Percentiles rank a stretch among this genome's conserved stretches.
These are phyloP conservation scores for Neurospora sp. DNA, from an alignment of 495 filamentous ascomycete genomes.

Conservation along the genomic window DNA sequence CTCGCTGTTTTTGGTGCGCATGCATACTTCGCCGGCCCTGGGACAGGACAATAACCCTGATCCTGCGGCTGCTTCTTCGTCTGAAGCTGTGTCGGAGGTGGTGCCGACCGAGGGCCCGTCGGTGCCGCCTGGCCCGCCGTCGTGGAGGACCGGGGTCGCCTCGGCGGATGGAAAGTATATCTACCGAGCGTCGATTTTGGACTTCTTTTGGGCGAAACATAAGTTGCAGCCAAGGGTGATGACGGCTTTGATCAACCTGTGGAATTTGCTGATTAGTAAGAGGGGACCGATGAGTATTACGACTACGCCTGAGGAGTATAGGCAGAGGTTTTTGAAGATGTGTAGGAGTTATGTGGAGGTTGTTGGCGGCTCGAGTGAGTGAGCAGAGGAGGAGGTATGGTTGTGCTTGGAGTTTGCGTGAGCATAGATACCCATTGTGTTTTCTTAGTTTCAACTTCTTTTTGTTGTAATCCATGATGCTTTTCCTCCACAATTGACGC, in stretches of 20 bases:
- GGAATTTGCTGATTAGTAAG: conserved; percentile 42
- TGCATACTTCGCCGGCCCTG: conserved; percentile 16
- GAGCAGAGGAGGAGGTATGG: not conserved
- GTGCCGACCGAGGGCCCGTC: conserved; percentile 21
- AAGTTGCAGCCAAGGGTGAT: conserved; percentile 50
- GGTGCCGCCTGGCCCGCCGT: conserved; percentile 22
- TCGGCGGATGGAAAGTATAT: conserved; percentile 53
- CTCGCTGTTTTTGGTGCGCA: conserved; percentile 55
- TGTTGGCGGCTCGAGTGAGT: conserved; percentile 11
- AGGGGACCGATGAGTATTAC: conserved; percentile 64
- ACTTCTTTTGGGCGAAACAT: conserved; percentile 67
- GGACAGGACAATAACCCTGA: conserved; percentile 1
- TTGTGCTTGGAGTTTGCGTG: not conserved
- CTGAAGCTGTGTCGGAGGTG: not conserved
- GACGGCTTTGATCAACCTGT: conserved; percentile 50
- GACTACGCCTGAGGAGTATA: conserved; percentile 54
- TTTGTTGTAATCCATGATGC: too few relatives aligned
- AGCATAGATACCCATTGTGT: not conserved
- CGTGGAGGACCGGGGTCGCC: conserved; percentile 47
- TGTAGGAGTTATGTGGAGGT: conserved; percentile 45
- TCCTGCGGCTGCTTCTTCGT: conserved; percentile 11
- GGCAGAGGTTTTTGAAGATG: conserved; percentile 54
- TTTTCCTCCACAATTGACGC: too few relatives aligned
- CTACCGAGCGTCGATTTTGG: conserved; percentile 51
- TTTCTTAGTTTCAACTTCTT: too few relatives aligned